phyloP scores from a whole-genome alignment of 2,329 filamentous ascomycete species.

The Talaromyces amestolkiae region DNA sequence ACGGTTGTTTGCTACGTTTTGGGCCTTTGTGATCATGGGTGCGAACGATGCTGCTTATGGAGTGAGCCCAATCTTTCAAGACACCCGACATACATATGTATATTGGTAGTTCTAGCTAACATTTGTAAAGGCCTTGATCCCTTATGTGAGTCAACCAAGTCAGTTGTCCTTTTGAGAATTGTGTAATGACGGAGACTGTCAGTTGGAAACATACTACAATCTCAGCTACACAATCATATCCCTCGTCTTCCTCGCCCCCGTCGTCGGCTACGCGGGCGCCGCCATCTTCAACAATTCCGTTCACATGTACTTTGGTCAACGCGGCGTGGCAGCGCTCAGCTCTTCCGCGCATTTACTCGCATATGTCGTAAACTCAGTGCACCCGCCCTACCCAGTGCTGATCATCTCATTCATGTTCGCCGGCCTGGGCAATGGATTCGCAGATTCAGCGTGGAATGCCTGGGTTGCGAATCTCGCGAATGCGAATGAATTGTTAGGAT shows the following conservation, averaged over 20 bases:
- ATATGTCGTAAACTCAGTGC: constrained; percentile 55
- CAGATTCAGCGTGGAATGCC: constrained; percentile 55
- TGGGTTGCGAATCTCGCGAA: constrained; percentile 70
- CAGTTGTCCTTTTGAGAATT: not conserved
- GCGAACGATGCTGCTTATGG: constrained; percentile 60
- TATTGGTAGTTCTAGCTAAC: not conserved
- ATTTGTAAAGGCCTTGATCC: constrained; percentile 46
- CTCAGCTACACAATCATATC: constrained; percentile 51
- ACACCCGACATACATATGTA: not conserved
- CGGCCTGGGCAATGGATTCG: constrained; percentile 69
- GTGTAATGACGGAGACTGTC: constrained; percentile 21
- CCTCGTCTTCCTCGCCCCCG: constrained; percentile 50
- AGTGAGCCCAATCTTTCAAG: constrained; percentile 39
- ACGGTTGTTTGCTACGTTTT: constrained; percentile 55
- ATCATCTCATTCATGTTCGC: constrained; percentile 64
- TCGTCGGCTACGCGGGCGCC: constrained; percentile 48
- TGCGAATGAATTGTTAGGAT: constrained; percentile 69
- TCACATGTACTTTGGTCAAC: constrained; percentile 57
- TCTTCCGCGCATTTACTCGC: constrained; percentile 41
- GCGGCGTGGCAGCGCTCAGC: constrained; percentile 66
- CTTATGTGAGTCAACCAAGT: constrained; percentile 34
- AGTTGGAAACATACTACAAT: constrained; percentile 49
- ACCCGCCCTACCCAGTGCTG: constrained; percentile 67
- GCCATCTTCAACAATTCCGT: constrained; percentile 46
- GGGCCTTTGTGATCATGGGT: constrained; percentile 58